Base-by-base conservation (phyloP, 78 protist species). In the Protostelium mycophagum region DNA sequence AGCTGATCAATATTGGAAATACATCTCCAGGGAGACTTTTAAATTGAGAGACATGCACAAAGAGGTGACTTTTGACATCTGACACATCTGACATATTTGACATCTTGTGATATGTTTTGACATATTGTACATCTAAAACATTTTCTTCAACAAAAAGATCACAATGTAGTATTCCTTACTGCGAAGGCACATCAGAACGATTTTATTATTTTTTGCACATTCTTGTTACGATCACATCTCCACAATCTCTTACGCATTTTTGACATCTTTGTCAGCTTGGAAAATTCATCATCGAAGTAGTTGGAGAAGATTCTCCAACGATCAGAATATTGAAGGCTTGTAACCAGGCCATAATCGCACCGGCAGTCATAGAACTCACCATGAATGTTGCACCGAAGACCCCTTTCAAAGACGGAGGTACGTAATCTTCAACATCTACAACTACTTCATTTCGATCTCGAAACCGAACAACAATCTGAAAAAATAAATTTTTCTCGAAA, bases 391-490 rank as follows among this genome's bases (percentile, higher is more conserved):
- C 91, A 34, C 89, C 87, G 38, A 36, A 35, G 38, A 28, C 86
- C 29, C 94, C 85, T 34, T 92, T 92, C 23, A 92, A 90, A 91
- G 94, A 92, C 63, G 91, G 90, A 35, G 94, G 94, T 92, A 89
- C 85, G 85, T 88, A 91, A 51, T 51, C 73, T 25, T 51, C 73
- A 25, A 16, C 73, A 51, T 51, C 31, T 16, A 51, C 73, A 16
- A 51, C 16, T 16, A 16, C 73, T 5, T 51, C 73, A 16, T 51
- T 5, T 25, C 73, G 73, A 16, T 51, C 73, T 5, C 5, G 31
- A 16, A 16, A 51, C 73, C 31, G 73, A 51, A 25, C 73, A 16
- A 51, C 73, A 25, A 16, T 25, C 73, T 25, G 5, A n/a, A n/a
- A n/a, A n/a, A n/a, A n/a, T n/a, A n/a, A n/a, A n/a, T n/a, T n/a